Percentiles rank a stretch among this genome's conserved stretches.
These are phyloP conservation scores for Colletotrichum sp. DNA, from an alignment of 2,329 filamentous ascomycete genomes.

Conservation along the genomic window DNA sequence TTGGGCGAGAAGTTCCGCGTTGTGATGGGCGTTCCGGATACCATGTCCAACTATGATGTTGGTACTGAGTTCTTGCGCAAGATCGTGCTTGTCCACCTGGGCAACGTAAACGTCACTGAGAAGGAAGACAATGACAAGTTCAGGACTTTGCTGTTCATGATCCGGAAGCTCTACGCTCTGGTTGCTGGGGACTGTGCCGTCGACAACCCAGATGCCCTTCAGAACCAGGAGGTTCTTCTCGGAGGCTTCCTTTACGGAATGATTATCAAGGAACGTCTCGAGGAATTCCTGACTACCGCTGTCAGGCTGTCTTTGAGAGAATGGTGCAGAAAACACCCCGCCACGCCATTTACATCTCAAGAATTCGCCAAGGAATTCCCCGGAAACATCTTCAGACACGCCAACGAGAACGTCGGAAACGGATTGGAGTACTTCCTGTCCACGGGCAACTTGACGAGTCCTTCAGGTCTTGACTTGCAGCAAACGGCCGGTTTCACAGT, in stretches of 20 bases:
- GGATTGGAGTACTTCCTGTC: conserved; percentile 94
- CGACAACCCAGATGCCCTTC: conserved; percentile 95
- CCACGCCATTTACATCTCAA: conserved; percentile 77
- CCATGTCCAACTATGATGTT: conserved; percentile 85
- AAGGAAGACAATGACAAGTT: conserved; percentile 92
- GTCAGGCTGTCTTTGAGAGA: conserved; percentile 61
- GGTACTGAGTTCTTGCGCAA: conserved; percentile 90
- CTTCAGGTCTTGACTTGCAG: conserved; percentile 91
- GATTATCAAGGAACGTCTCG: conserved; percentile 92
- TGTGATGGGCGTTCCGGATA: conserved; percentile 83
- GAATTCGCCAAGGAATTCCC: conserved; percentile 84
- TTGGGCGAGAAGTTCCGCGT: conserved; percentile 91
- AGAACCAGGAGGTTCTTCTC: conserved; percentile 93
- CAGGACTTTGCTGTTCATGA: conserved; percentile 93
- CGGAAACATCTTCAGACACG: conserved; percentile 76
- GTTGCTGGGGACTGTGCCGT: conserved; percentile 91
- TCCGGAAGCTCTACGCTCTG: conserved; percentile 90
- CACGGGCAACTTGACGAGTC: conserved; percentile 90
- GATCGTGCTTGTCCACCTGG: conserved; percentile 90
- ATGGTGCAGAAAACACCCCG: conserved; percentile 59
- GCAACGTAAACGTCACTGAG: conserved; percentile 83
- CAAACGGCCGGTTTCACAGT: conserved; percentile 95
- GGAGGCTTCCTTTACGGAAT: conserved; percentile 94
- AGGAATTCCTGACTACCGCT: conserved; percentile 76
- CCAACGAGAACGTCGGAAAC: conserved; percentile 88